These are phyloP conservation scores for Alnus rubra DNA, from an alignment of 306 rosid genomes.

Conservation along the genomic window DNA sequence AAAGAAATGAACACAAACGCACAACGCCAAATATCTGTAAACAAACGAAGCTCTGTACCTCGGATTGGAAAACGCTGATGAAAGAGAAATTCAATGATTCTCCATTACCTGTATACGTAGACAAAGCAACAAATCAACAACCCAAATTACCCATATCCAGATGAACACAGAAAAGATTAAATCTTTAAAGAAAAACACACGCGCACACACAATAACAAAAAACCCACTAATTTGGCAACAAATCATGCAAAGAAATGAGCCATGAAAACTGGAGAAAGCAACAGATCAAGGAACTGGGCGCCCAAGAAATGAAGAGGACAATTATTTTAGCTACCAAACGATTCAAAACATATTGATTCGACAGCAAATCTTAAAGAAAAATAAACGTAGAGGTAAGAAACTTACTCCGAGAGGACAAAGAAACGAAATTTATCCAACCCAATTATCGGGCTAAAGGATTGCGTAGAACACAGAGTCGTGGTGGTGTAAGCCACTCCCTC, in stretches of 20 bases:
- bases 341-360: background rate
- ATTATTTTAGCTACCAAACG: slow-evolving; percentile 4
- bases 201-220: background rate
- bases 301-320: slow-evolving; percentile 24
- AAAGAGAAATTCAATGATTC: slow-evolving; percentile 20
- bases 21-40: slow-evolving; percentile 17
- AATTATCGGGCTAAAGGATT: slow-evolving; percentile 26
- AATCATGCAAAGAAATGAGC: slow-evolving; percentile 27
- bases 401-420: slow-evolving; percentile 4
- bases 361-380: background rate
- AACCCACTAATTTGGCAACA: slow-evolving; percentile 26
- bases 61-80: slow-evolving; percentile 18
- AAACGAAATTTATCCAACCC: background rate
- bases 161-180: slow-evolving; percentile 23
- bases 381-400: background rate
- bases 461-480: slow-evolving; percentile 52
- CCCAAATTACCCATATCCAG: slow-evolving; percentile 33
- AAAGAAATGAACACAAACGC: slow-evolving; percentile 7
- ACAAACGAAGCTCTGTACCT: slow-evolving; percentile 32
- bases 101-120: slow-evolving; percentile 23
- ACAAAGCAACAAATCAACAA: slow-evolving; percentile 14
- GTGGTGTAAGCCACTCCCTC: slow-evolving; percentile 20
- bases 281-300: background rate
- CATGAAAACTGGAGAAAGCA: background rate
- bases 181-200: background rate